Conservation (phyloP, 768 basidiomycete genomes). For the Psilocybe tampanensis region DNA sequence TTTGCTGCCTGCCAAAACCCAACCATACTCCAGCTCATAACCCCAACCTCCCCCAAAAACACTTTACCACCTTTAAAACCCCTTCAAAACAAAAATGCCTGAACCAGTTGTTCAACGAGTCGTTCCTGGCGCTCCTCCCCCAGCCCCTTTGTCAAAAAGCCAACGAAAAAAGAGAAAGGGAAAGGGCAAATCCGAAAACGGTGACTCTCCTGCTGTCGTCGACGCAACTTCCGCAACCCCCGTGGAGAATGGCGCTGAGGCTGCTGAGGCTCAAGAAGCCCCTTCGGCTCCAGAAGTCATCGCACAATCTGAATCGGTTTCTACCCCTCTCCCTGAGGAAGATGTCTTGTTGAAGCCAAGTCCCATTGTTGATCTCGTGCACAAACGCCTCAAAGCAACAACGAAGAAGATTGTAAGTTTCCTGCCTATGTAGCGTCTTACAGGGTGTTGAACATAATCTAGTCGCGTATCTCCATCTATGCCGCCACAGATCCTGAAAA, state of each 20-base stretch:
- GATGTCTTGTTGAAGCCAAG: conserved; percentile 53
- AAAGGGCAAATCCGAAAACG: conserved; percentile 42
- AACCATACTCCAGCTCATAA: conserved; percentile 22
- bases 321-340: conserved; percentile 45
- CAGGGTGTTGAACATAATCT: conserved; percentile 2
- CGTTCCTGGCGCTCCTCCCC: conserved; percentile 79
- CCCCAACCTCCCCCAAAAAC: conserved; percentile 12
- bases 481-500: conserved; percentile 66
- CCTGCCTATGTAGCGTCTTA: background rate
- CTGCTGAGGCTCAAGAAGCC: conserved; percentile 48
- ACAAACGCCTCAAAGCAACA: conserved; percentile 75
- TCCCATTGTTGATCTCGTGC: conserved; percentile 77
- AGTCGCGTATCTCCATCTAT: conserved; percentile 79
- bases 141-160: conserved; percentile 58
- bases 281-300: conserved; percentile 47
- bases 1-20: conserved; percentile 25
- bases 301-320: conserved; percentile 42
- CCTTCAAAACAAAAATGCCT: conserved; percentile 34
- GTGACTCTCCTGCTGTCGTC: conserved; percentile 46
- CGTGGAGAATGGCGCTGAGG: conserved; percentile 52
- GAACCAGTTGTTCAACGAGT: conserved; percentile 49
- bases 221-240: conserved; percentile 48
- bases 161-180: conserved; percentile 72
- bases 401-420: conserved; percentile 81
- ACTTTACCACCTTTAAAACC: no score